phyloP scores from a whole-genome alignment of 164 flowering plant genomes.

The Aristolochia fimbriata region DNA sequence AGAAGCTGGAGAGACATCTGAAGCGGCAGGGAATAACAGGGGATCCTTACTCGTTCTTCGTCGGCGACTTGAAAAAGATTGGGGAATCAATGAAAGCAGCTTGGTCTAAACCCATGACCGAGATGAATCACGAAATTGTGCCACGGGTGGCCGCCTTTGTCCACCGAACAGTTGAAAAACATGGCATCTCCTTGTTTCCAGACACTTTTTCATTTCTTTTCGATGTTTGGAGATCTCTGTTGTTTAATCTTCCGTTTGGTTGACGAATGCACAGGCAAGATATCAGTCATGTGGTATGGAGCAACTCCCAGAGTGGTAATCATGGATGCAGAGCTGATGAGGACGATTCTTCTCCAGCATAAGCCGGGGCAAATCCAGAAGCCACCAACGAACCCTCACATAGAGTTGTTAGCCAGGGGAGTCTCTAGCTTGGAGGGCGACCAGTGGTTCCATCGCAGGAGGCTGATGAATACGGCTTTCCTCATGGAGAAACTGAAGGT shows the following conservation, averaged over 20 bases:
- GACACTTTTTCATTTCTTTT: not conserved
- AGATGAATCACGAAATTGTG: conserved; percentile 25
- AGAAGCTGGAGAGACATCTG: conserved; percentile 20
- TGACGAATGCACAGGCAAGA: conserved; percentile 5
- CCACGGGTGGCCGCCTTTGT: conserved; percentile 23
- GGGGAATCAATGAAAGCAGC: too few relatives aligned
- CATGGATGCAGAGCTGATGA: conserved; percentile 10
- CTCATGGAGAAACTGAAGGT: conserved; percentile 16
- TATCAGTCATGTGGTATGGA: conserved; percentile 7
- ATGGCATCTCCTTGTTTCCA: conserved; percentile 17
- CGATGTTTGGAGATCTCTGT: not conserved
- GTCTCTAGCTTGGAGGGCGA: conserved; percentile 6
- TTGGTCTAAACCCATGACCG: too few relatives aligned
- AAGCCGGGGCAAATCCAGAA: conserved; percentile 4
- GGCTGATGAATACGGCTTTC: conserved; percentile 10
- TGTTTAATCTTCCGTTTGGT: not conserved
- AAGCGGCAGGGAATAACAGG: not conserved
- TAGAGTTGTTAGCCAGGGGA: not conserved
- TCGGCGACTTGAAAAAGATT: too few relatives aligned
- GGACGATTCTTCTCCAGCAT: conserved; percentile 5
- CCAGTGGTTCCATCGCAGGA: conserved; percentile 10
- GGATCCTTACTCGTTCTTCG: too few relatives aligned
- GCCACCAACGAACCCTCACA: too few relatives aligned
- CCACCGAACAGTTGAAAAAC: conserved; percentile 18
- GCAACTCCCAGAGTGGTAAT: conserved; percentile 5